phyloP scores from a whole-genome alignment of 176 grass and related monocot genomes.

The Calamus simplicifolius region DNA sequence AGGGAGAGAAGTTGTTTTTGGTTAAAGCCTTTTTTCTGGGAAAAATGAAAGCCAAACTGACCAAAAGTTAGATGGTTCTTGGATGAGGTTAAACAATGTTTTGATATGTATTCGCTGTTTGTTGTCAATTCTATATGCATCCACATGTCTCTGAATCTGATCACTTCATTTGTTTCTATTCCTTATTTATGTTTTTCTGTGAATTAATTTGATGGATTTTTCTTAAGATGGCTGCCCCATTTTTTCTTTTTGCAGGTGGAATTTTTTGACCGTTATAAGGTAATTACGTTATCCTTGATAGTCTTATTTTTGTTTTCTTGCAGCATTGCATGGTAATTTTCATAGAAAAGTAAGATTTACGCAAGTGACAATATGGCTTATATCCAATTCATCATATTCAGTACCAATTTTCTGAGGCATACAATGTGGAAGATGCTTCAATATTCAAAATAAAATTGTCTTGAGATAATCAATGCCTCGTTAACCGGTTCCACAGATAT shows the following conservation, averaged over 20 bases:
- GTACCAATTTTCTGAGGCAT: too few relatives aligned
- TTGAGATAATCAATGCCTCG: too few relatives aligned
- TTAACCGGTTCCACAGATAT: too few relatives aligned
- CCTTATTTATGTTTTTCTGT: constrained; percentile 2
- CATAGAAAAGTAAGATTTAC: too few relatives aligned
- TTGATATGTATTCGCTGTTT: constrained; percentile 1
- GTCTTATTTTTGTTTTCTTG: not conserved
- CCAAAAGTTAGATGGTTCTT: too few relatives aligned
- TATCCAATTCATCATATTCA: too few relatives aligned
- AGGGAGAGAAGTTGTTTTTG: constrained; percentile 2
- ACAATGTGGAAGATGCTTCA: too few relatives aligned
- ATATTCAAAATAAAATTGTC: too few relatives aligned
- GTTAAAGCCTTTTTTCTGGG: not conserved
- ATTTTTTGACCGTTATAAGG: constrained; percentile 95
- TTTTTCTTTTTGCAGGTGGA: constrained; percentile 59
- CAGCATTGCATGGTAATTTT: not conserved
- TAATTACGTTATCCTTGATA: constrained; percentile 12
- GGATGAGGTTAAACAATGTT: not conserved
- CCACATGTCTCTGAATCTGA: too few relatives aligned
- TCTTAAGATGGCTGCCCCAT: not conserved
- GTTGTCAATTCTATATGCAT: constrained; percentile 3
- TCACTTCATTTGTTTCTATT: not conserved
- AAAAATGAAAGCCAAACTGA: not conserved
- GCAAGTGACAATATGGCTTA: too few relatives aligned
- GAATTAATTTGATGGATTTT: constrained; percentile 4